A percentile compares a stretch with the other conserved stretches of the same genome.
Conservation (phyloP, 177 flowering plant species). For the Vitis hybrid region DNA sequence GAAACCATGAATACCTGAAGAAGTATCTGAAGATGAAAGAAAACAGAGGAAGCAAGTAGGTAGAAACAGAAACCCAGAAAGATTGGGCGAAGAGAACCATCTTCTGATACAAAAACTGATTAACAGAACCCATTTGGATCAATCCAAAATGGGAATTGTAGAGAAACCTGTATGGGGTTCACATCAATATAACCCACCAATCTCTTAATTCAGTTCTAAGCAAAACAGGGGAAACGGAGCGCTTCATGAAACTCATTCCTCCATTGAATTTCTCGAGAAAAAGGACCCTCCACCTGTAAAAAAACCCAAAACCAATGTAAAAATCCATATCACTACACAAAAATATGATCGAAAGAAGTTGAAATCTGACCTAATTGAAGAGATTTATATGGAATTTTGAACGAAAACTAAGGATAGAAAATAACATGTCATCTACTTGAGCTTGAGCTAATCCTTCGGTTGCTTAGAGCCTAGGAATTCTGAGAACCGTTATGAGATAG, state of each 20-base stretch:
- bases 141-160: conserved; percentile 4
- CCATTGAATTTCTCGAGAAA: conserved; percentile 23
- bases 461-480: conserved; percentile 35
- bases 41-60: conserved; percentile 30
- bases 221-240: conserved; percentile 21
- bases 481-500: conserved; percentile 22
- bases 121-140: conserved; percentile 15
- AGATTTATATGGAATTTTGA: conserved; percentile 2
- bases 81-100: conserved; percentile 17
- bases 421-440: conserved; percentile 32
- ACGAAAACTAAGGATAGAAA: conserved; percentile 22
- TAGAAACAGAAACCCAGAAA: conserved; percentile 25
- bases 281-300: conserved; percentile 34
- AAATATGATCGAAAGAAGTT: conserved; percentile 14
- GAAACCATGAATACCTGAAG: conserved; percentile 26
- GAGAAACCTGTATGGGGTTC: conserved; percentile 4
- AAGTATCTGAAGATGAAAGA: conserved; percentile 16
- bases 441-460: conserved; percentile 16
- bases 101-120: conserved; percentile 17
- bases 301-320: neutral
- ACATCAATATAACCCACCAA: conserved; percentile 14
- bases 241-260: conserved; percentile 19
- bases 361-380: conserved; percentile 36
- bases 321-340: neutral
- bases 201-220: conserved; percentile 25